Evolutionary conservation across 1,139 yeast species (phyloP).

Genomic region (Kodamaea alishanica): DNA sequence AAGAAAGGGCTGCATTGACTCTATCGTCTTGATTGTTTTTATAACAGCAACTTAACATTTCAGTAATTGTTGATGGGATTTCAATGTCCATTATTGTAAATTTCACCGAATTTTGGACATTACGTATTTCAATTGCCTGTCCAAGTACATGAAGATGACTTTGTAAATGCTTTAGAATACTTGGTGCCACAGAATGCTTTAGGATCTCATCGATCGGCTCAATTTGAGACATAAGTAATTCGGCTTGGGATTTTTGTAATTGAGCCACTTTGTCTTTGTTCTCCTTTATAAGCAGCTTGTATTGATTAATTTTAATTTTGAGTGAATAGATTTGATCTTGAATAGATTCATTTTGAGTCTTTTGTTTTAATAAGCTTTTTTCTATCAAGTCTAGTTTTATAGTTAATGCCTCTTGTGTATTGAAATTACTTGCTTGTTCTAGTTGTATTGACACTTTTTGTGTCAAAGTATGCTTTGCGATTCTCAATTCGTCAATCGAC

Average conservation of each 20-base stretch:
- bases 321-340: slow-evolving; percentile 24
- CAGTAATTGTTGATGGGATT: slow-evolving; percentile 33
- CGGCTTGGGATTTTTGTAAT: slow-evolving; percentile 24
- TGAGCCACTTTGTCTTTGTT: slow-evolving; percentile 16
- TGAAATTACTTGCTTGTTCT: not conserved
- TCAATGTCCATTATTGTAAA: slow-evolving; percentile 35
- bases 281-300: slow-evolving; percentile 18
- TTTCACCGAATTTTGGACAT: slow-evolving; percentile 20
- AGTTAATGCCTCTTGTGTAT: not conserved
- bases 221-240: slow-evolving; percentile 27
- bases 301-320: slow-evolving; percentile 24
- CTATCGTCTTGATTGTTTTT: slow-evolving; percentile 16
- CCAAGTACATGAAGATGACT: slow-evolving; percentile 18
- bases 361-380: slow-evolving; percentile 20
- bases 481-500: slow-evolving; percentile 30
- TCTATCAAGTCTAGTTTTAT: slow-evolving; percentile 11
- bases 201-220: slow-evolving; percentile 27
- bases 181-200: slow-evolving; percentile 19
- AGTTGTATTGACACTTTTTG: slow-evolving; percentile 6
- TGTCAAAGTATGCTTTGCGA: slow-evolving; percentile 12
- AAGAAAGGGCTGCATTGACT: slow-evolving; percentile 33
- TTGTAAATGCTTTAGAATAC: slow-evolving; percentile 20
- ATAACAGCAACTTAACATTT: slow-evolving; percentile 31
- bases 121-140: slow-evolving; percentile 29
- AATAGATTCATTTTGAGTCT: slow-evolving; percentile 24